phyloP scores from a whole-genome alignment of 345 rosid genomes.

The Gynandropsis gynandra region DNA sequence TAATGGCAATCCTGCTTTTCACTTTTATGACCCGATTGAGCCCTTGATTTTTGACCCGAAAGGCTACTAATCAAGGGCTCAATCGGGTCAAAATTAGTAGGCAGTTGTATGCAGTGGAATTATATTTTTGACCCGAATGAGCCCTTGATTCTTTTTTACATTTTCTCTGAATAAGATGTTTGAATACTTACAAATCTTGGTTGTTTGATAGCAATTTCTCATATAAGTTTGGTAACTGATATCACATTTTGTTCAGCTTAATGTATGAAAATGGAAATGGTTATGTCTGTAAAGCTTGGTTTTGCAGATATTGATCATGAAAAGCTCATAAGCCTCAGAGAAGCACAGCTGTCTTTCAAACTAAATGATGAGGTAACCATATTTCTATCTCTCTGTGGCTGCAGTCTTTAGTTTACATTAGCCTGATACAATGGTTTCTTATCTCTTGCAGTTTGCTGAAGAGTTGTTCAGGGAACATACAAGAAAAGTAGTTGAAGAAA shows the following conservation, averaged over 20 bases:
- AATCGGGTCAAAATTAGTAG: too few relatives aligned
- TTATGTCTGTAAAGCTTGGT: conserved; percentile 13
- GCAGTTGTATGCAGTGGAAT: background rate
- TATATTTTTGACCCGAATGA: conserved; percentile 4
- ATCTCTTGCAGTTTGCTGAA: conserved; percentile 66
- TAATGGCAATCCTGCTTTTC: too few relatives aligned
- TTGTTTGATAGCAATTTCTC: conserved; percentile 1
- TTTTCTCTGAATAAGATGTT: background rate
- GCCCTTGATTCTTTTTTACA: background rate
- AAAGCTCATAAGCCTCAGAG: conserved; percentile 75
- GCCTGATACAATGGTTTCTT: conserved; percentile 11
- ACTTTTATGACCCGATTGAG: too few relatives aligned
- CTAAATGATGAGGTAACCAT: conserved; percentile 84
- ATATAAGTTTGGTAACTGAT: conserved; percentile 2
- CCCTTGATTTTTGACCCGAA: too few relatives aligned
- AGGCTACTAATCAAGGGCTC: too few relatives aligned
- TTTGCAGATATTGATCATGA: conserved; percentile 54
- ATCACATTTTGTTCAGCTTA: conserved; percentile 9
- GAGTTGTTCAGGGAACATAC: conserved; percentile 68
- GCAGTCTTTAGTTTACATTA: conserved; percentile 9
- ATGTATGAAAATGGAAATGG: conserved; percentile 6
- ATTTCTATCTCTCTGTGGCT: conserved; percentile 18
- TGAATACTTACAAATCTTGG: background rate
- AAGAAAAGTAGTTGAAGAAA: conserved; percentile 58
- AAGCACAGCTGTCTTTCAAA: conserved; percentile 52